Percentiles rank a stretch among this genome's conserved stretches.
Conservation (phyloP, 2,329 filamentous ascomycete genomes). For the Phialophora macrospora region DNA sequence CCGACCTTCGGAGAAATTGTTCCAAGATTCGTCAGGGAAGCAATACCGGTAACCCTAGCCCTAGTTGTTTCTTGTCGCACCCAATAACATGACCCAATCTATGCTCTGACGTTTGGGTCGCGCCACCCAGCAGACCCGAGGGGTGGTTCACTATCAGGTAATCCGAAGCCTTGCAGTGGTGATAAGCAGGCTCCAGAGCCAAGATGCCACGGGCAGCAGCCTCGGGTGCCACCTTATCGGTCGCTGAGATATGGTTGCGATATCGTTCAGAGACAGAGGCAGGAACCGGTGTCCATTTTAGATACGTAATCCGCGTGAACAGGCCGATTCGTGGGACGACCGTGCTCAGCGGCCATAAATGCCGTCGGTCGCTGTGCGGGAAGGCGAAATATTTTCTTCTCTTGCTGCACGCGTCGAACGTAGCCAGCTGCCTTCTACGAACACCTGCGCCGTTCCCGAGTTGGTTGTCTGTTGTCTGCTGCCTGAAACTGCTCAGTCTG, state of each 20-base stretch:
- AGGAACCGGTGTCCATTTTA: conserved; percentile 3
- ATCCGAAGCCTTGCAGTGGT: conserved; percentile 20
- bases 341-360: conserved; percentile 12
- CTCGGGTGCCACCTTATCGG: conserved; percentile 15
- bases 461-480: neutral
- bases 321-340: conserved; percentile 10
- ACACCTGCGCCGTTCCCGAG: neutral
- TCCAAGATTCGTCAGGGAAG: neutral
- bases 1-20: conserved; percentile 1
- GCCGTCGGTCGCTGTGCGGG: neutral
- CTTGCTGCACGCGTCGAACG: neutral
- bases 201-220: neutral
- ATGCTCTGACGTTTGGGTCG: neutral
- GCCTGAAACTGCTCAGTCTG: neutral
- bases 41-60: neutral
- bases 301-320: conserved; percentile 7
- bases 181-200: conserved; percentile 12
- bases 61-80: neutral
- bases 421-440: neutral
- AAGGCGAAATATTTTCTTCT: conserved; percentile 1
- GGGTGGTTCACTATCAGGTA: conserved; percentile 4
- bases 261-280: neutral
- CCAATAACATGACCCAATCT: neutral
- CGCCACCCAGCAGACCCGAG: neutral
- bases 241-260: conserved; percentile 14